Conservation (phyloP, 306 rosid species). For the Casuarina glauca region DNA sequence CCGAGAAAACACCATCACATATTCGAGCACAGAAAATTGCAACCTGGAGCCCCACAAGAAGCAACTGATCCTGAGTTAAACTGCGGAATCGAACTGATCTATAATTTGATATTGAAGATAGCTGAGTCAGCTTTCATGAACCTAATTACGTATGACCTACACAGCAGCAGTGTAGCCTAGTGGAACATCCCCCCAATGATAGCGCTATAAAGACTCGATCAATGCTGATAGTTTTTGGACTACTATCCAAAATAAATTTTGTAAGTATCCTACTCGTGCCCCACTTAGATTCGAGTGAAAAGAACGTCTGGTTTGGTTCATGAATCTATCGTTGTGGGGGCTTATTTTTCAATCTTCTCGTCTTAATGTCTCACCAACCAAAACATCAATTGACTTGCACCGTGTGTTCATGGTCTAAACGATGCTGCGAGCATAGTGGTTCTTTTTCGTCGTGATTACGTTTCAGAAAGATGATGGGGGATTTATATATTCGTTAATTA, state of each 20-base stretch:
- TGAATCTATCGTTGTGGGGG: constrained; percentile 14
- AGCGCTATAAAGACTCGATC: too few species aligned
- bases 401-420: background rate
- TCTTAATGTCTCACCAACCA: constrained; percentile 9
- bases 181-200: too few species aligned
- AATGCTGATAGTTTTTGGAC: too few species aligned
- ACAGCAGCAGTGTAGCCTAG: too few species aligned
- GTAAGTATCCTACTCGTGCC: constrained; percentile 19
- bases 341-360: constrained; percentile 1
- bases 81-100: constrained; percentile 8
- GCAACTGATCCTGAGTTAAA: constrained; percentile 11
- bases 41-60: constrained; percentile 6
- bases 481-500: too few species aligned
- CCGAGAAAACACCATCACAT: background rate
- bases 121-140: constrained; percentile 36
- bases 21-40: background rate
- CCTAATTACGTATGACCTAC: constrained; percentile 9
- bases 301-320: constrained; percentile 33
- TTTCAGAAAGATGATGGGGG: too few species aligned
- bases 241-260: too few species aligned
- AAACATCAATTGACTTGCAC: constrained; percentile 18
- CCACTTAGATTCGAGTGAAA: constrained; percentile 33
- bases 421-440: background rate
- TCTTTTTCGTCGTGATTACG: background rate
- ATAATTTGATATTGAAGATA: constrained; percentile 2